These are phyloP conservation scores for Hygrocybe coccinea DNA, from an alignment of 768 basidiomycete genomes.

Conservation along the genomic window DNA sequence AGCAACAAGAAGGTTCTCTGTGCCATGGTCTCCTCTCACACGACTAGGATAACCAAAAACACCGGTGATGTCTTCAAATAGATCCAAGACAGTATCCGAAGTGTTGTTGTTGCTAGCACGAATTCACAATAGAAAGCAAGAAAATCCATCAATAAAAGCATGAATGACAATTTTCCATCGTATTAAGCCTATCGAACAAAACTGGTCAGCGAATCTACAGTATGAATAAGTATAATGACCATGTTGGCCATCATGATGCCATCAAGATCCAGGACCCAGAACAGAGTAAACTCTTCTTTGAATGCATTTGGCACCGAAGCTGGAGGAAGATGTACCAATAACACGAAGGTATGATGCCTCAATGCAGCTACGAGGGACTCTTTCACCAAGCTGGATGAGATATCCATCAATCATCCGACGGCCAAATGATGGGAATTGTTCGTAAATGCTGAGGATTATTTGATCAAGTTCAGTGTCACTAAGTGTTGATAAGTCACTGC, in stretches of 20 bases:
- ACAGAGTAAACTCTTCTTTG: constrained; percentile 29
- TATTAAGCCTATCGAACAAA: constrained; percentile 27
- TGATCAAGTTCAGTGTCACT: constrained; percentile 22
- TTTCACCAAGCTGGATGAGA: constrained; percentile 18
- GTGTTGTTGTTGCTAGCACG: constrained; percentile 38
- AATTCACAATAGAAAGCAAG: constrained; percentile 32
- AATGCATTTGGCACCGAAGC: constrained; percentile 25
- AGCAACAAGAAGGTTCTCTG: constrained; percentile 32
- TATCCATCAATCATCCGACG: constrained; percentile 22
- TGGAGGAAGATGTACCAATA: constrained; percentile 13
- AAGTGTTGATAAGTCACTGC: constrained; percentile 12
- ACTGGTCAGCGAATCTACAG: constrained; percentile 20
- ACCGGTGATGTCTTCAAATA: constrained; percentile 27
- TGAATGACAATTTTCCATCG: constrained; percentile 36
- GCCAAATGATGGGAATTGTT: constrained; percentile 25
- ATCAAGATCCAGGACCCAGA: constrained; percentile 32
- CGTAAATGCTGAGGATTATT: constrained; percentile 15
- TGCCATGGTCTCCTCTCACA: constrained; percentile 30
- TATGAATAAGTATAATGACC: constrained; percentile 18
- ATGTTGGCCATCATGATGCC: constrained; percentile 38
- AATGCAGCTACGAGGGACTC: constrained; percentile 18
- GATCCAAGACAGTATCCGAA: constrained; percentile 32
- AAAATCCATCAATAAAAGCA: constrained; percentile 41
- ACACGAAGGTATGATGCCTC: constrained; percentile 17
- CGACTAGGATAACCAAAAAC: constrained; percentile 31